A percentile compares a stretch with the other conserved stretches of the same genome.
Conservation (phyloP, 495 filamentous ascomycete species). For the Daldinia grandis region DNA sequence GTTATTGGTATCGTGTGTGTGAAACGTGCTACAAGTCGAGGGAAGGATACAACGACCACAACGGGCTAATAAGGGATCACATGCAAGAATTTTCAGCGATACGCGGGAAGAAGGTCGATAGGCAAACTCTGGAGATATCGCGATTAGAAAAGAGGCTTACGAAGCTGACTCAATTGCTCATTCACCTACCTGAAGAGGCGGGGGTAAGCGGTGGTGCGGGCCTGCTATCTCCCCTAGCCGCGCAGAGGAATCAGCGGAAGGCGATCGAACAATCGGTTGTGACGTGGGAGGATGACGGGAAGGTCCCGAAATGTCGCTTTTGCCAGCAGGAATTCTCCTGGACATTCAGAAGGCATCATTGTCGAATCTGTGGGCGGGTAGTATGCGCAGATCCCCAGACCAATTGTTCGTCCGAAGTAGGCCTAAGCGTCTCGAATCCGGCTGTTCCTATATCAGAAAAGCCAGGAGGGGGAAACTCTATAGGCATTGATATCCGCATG, state of each 20-base stretch:
- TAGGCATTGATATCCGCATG: conserved; percentile 85
- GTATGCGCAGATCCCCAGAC: conserved; percentile 89
- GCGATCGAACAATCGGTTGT: conserved; percentile 89
- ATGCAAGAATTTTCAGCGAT: conserved; percentile 71
- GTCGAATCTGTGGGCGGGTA: conserved; percentile 88
- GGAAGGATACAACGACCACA: conserved; percentile 93
- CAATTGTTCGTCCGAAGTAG: conserved; percentile 84
- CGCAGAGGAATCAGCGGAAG: conserved; percentile 72
- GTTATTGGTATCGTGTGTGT: conserved; percentile 93
- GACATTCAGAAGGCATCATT: conserved; percentile 91
- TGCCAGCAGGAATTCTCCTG: conserved; percentile 95
- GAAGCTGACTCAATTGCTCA: conserved; percentile 84
- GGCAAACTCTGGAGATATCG: conserved; percentile 83
- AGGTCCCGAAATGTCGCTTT: conserved; percentile 83
- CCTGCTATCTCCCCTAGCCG: conserved; percentile 50
- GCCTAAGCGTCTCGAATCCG: conserved; percentile 70
- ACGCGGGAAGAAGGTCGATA: conserved; percentile 80
- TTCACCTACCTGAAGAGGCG: conserved; percentile 71
- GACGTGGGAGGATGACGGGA: conserved; percentile 91
- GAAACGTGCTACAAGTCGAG: conserved; percentile 98
- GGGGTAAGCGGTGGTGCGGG: conserved; percentile 45
- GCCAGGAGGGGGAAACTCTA: conserved; percentile 53
- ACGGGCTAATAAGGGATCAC: conserved; percentile 73
- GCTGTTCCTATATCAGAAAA: conserved; percentile 37
- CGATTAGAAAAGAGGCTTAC: conserved; percentile 91